Evolutionary conservation across 2,329 filamentous ascomycete species (phyloP).

Genomic region (Aspergillus costaricaensis): DNA sequence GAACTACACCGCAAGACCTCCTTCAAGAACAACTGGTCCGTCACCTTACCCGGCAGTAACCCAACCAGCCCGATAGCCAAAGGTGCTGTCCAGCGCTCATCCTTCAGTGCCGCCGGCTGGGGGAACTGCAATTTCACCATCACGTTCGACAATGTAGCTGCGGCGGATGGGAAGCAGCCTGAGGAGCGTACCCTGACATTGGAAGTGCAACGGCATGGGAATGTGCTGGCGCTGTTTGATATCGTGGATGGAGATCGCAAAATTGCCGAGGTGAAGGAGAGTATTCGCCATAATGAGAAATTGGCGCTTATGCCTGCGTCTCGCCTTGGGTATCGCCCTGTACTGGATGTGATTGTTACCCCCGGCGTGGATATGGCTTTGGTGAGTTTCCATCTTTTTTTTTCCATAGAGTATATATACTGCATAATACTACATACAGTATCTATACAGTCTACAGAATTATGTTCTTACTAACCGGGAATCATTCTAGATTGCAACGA

Average conservation of each 20-base stretch:
- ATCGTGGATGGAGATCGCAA: constrained; percentile 27
- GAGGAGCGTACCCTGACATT: constrained; percentile 23
- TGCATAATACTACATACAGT: background rate
- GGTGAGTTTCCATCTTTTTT: constrained; percentile 16
- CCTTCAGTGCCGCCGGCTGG: constrained; percentile 9
- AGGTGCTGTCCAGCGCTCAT: constrained; percentile 7
- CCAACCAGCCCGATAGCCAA: constrained; percentile 16
- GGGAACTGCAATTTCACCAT: constrained; percentile 23
- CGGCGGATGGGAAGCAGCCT: constrained; percentile 16
- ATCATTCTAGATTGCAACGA: constrained; percentile 17
- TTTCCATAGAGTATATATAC: background rate
- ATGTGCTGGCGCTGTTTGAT: constrained; percentile 21
- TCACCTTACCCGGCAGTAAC: constrained; percentile 27
- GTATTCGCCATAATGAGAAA: constrained; percentile 22
- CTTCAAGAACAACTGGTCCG: constrained; percentile 21
- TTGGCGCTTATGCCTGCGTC: constrained; percentile 20
- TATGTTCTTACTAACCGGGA: background rate
- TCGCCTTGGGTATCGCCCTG: constrained; percentile 25
- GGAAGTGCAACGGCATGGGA: constrained; percentile 21
- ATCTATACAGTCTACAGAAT: background rate
- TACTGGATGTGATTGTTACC: constrained; percentile 26
- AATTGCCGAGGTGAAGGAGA: constrained; percentile 21
- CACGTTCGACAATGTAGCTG: constrained; percentile 28
- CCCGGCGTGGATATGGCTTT: constrained; percentile 29
- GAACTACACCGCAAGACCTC: constrained; percentile 22